Percentiles rank a stretch among this genome's conserved stretches.
phyloP scores from a whole-genome alignment of 1,139 yeast species.

The Hanseniaspora sp. region DNA sequence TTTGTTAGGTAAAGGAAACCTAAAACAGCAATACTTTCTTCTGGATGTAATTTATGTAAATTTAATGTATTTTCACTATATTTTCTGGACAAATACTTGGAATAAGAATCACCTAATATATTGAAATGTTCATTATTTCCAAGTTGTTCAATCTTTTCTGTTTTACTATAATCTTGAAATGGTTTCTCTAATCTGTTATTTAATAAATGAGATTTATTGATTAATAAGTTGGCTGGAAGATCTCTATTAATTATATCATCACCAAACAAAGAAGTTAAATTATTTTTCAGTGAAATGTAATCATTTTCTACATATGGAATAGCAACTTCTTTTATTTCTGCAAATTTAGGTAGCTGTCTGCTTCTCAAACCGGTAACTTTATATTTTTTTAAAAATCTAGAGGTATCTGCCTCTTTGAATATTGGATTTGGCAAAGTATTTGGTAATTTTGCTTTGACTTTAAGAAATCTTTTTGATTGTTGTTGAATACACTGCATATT shows the following conservation, averaged over 20 bases:
- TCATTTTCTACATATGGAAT: neutral
- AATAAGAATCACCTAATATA: neutral
- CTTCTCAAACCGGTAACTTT: neutral
- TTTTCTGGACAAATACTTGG: neutral
- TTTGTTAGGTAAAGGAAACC: constrained; percentile 8
- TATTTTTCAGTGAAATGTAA: neutral
- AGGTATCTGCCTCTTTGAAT: neutral
- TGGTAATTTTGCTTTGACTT: constrained; percentile 2
- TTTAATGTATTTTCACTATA: neutral
- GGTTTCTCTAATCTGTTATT: neutral
- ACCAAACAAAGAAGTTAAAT: neutral
- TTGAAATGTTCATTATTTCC: constrained; percentile 10
- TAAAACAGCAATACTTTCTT: constrained; percentile 3
- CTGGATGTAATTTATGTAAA: neutral
- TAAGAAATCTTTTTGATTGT: constrained; percentile 10
- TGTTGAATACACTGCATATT: constrained; percentile 2
- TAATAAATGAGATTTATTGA: neutral
- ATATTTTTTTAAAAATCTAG: neutral
- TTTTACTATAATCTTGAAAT: constrained; percentile 2
- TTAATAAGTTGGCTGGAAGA: neutral
- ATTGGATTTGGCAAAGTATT: neutral
- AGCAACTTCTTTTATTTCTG: neutral
- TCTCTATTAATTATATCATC: neutral
- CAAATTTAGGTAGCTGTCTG: neutral
- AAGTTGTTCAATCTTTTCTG: neutral